Base-by-base conservation (phyloP, 768 basidiomycete species). In the Leccinellum luteum region DNA sequence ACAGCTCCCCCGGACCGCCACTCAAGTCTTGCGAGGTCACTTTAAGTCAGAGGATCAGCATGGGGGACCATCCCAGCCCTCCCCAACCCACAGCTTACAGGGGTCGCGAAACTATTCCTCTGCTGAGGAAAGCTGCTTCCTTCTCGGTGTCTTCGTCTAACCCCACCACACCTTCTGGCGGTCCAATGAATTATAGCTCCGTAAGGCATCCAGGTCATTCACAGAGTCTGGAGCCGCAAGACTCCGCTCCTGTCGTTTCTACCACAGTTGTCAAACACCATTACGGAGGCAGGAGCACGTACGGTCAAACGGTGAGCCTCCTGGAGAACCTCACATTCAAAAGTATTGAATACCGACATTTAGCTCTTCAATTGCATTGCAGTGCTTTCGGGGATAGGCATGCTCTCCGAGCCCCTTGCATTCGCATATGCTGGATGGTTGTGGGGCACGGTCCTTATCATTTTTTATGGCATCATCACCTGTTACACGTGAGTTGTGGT, bases 341-440 rank as follows among this genome's bases (percentile, higher is more conserved):
- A 25, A 23, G 10, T 45, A n/a, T 51, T 61, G 4, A 63, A 55
- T 45, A 2, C 56, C 38, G 32, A 53, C 38, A 25, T 38, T 34
- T 57, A 92, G 92, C 73, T 96, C n/a, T 94, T 94, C 73, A 95
- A 95, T 64, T 87, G 87, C 10, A 89, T 87, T 31, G 92, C 92
- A 14, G 89, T 94, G 32, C 75, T 96, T 12, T 78, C 94, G 19
- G 94, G 94, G 6, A 87, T 95, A 60, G 94, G 94, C 4, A 87
- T 96, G 79, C 79, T 95, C 17, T 92, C 92, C 13, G 87, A 92
- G 68, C 92, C 94, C 0, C 78, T 97, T 25, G 95, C 95, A 0
- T 96, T 97, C 65, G 85, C 94, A 1, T 92, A 92, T 65, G 84
- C 92, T 2, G 96, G 95, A 3, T 98, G 95, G 95, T 74, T 87